Evolutionary conservation across 805 yeast species (phyloP), one percentile per base, ranked within the genome.

Genomic region (Ogataea ganodermae): DNA sequence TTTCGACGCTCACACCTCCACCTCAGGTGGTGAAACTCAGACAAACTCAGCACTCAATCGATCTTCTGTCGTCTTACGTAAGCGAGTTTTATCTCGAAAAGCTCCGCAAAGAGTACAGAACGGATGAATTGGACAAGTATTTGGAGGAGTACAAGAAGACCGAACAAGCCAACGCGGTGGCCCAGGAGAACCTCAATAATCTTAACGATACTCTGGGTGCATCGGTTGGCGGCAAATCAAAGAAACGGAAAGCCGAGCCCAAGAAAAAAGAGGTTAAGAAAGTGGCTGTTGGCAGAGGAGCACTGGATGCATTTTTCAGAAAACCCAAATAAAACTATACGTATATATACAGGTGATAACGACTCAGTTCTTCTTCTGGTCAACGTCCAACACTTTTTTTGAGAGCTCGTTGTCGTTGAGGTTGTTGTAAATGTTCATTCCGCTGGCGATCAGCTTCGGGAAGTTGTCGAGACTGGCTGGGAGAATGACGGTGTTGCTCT

Each of bases 391-490:
- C 24, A 44, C 56, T 35, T 54, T 48, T 39, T 63, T 56, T 28
- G 66, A 69, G 54, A 84, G 73, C 53, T 78, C 52, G 20, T 42
- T 37, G 31, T 50, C 48, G 45, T 49, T 55, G 22, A 58, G 46
- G 22, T 52, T 74, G 54, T 83, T 78, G 66, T 78, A 85, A 53
- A 88, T 84, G 37, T 86, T 79, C 77, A 87, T 66, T 0, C 95
- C 95, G 50, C 86, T 75, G 27, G 90, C 88, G 68, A 88, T 83
- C 71, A 84, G 76, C 22, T 81, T 73, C 41, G 91, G 83, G 63
- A 88, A 70, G 59, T 88, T 90, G 53, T 86, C 84, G 63, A 88
- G 67, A 46, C 83, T 84, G 9, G 89, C 77, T 13, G 96, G 96
- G 21, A 88, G 75, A 30, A 88, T 83, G 14, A 89, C 75, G 0